Conservation (phyloP, 495 filamentous ascomycete genomes). For the Thermothielavioides terrestris region DNA sequence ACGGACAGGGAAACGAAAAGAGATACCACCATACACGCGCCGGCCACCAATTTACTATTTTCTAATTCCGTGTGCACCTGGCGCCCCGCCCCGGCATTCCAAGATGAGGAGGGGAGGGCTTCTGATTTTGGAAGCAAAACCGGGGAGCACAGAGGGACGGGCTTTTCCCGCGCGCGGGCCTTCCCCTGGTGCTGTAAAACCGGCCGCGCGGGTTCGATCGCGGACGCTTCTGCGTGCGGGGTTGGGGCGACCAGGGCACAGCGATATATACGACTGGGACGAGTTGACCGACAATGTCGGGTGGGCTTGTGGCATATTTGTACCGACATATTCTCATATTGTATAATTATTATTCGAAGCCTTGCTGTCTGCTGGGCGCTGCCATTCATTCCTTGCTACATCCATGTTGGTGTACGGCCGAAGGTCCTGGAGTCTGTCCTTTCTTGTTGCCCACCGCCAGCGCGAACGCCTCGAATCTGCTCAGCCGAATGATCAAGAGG, state of each 20-base stretch:
- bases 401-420: neutral
- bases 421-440: neutral
- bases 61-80: constrained; percentile 5
- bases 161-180: too few species aligned
- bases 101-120: neutral
- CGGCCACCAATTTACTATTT: constrained; percentile 9
- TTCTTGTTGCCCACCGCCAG: too few species aligned
- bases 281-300: constrained; percentile 9
- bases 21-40: constrained; percentile 16
- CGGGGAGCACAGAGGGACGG: neutral
- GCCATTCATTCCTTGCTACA: neutral
- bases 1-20: constrained; percentile 16
- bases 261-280: constrained; percentile 8
- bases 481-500: too few species aligned
- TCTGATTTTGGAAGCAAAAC: constrained; percentile 2
- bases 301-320: constrained; percentile 20
- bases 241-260: neutral
- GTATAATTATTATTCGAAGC: constrained; percentile 30
- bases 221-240: neutral
- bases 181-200: constrained; percentile 2
- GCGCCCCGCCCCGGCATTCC: neutral
- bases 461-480: too few species aligned
- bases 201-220: constrained; percentile 6
- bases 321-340: constrained; percentile 32
- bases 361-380: neutral